These are phyloP conservation scores for Phlebiopsis flavidoalba DNA, from an alignment of 768 basidiomycete genomes.

Conservation along the genomic window DNA sequence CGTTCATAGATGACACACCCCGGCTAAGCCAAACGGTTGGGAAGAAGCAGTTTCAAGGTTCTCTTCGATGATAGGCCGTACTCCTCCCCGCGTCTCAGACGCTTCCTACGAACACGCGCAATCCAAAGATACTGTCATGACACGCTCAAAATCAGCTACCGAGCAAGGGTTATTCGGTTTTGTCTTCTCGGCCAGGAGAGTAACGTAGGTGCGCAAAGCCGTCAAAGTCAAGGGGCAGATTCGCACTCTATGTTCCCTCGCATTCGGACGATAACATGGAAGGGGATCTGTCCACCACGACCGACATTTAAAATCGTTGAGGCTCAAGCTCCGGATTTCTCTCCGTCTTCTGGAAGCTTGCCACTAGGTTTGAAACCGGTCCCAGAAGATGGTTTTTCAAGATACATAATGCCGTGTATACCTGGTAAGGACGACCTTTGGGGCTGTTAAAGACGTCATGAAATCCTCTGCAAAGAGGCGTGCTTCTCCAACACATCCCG, in stretches of 20 bases:
- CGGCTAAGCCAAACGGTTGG: slow-evolving; percentile 48
- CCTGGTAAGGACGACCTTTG: slow-evolving; percentile 20
- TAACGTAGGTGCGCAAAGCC: not conserved
- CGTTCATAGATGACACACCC: slow-evolving; percentile 69
- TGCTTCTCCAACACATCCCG: too few relatives aligned
- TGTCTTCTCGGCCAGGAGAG: not conserved
- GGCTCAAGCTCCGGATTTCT: slow-evolving; percentile 18
- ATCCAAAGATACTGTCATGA: not conserved
- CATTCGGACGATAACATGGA: slow-evolving; percentile 18
- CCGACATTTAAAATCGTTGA: slow-evolving; percentile 1
- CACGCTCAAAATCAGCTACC: not conserved
- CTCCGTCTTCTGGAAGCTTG: not conserved
- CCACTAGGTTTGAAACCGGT: not conserved
- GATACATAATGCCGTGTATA: slow-evolving; percentile 16
- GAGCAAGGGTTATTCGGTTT: slow-evolving; percentile 2
- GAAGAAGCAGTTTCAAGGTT: slow-evolving; percentile 57
- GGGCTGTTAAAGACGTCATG: not conserved
- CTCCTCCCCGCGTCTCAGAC: slow-evolving; percentile 6
- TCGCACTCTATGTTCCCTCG: slow-evolving; percentile 15
- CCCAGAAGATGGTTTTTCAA: slow-evolving; percentile 2
- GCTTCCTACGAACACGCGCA: not conserved
- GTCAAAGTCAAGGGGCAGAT: slow-evolving; percentile 15
- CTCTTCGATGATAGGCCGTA: slow-evolving; percentile 53
- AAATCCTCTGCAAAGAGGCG: not conserved
- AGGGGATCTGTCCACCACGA: slow-evolving; percentile 11